These are phyloP conservation scores for Nicotiana noctiflora DNA, from an alignment of 257 asterid genomes.

Conservation along the genomic window DNA sequence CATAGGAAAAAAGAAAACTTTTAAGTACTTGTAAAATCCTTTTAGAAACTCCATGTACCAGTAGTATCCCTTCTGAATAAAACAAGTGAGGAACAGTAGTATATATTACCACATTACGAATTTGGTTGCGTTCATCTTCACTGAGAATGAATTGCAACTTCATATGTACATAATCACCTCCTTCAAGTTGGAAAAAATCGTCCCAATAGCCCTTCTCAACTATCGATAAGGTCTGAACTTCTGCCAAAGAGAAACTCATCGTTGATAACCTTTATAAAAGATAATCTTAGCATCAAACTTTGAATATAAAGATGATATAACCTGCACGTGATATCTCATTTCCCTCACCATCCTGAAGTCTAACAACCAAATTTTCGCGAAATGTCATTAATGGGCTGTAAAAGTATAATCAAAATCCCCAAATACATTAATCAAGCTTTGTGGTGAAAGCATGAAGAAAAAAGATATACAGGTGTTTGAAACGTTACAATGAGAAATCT, in stretches of 20 bases:
- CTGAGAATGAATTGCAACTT: conserved; percentile 64
- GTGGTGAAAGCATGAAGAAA: background rate
- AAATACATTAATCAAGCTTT: background rate
- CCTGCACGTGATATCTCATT: conserved; percentile 70
- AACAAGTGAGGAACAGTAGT: background rate
- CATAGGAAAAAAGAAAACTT: background rate
- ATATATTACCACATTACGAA: conserved; percentile 60
- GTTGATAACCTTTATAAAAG: background rate
- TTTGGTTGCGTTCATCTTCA: conserved; percentile 63
- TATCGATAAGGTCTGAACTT: conserved; percentile 54
- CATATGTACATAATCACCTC: conserved; percentile 74
- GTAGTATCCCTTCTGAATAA: background rate
- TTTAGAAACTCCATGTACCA: background rate
- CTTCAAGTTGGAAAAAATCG: conserved; percentile 56
- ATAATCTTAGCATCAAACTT: background rate
- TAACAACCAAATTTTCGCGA: conserved; percentile 58
- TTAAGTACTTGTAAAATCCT: background rate
- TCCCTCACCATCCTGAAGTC: conserved; percentile 69
- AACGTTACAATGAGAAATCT: conserved; percentile 71
- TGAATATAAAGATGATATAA: conserved; percentile 6
- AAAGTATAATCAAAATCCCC: conserved; percentile 13
- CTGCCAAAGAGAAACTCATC: conserved; percentile 27
- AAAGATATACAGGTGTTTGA: conserved; percentile 19
- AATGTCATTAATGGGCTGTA: conserved; percentile 76
- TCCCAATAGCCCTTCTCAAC: conserved; percentile 93